phyloP scores from a whole-genome alignment of 2,329 filamentous ascomycete genomes.

The Phyllosticta capitalensis region DNA sequence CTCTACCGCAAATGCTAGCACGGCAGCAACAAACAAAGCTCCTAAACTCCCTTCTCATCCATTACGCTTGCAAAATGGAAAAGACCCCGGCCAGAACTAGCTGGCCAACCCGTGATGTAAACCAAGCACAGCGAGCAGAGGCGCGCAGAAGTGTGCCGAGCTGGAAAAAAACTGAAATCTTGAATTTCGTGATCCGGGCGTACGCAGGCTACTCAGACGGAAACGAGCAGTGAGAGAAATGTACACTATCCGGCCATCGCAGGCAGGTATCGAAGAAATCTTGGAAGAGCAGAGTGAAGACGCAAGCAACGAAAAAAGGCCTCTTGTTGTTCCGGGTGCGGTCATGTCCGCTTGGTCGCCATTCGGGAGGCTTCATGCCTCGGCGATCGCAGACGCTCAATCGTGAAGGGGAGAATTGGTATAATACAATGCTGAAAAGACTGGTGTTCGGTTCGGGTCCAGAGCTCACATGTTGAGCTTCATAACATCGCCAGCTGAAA shows the following conservation, averaged over 20 bases:
- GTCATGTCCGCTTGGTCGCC: not conserved
- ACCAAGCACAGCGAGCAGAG: not conserved
- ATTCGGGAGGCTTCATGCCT: not conserved
- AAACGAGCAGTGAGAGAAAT: not conserved
- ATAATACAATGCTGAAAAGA: constrained; percentile 6
- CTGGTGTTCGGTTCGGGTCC: not conserved
- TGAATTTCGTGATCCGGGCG: not conserved
- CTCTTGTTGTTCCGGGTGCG: not conserved
- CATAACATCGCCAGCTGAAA: constrained; percentile 88
- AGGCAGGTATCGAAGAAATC: not conserved
- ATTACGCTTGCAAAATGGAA: constrained; percentile 3
- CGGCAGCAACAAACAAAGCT: not conserved
- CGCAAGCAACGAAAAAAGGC: not conserved
- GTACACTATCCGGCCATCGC: not conserved
- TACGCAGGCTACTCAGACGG: not conserved
- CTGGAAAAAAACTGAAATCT: not conserved
- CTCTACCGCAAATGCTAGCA: not conserved
- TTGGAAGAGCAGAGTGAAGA: not conserved
- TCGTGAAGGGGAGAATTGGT: constrained; percentile 1
- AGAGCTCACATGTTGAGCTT: constrained; percentile 26
- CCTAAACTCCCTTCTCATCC: not conserved
- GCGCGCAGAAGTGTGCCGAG: not conserved
- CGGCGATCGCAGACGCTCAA: not conserved
- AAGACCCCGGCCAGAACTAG: not conserved
- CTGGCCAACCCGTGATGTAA: not conserved